Evolutionary conservation across 768 basidiomycete species (phyloP), one percentile per base, ranked within the genome.

Genomic region (Favolaschia claudopus): DNA sequence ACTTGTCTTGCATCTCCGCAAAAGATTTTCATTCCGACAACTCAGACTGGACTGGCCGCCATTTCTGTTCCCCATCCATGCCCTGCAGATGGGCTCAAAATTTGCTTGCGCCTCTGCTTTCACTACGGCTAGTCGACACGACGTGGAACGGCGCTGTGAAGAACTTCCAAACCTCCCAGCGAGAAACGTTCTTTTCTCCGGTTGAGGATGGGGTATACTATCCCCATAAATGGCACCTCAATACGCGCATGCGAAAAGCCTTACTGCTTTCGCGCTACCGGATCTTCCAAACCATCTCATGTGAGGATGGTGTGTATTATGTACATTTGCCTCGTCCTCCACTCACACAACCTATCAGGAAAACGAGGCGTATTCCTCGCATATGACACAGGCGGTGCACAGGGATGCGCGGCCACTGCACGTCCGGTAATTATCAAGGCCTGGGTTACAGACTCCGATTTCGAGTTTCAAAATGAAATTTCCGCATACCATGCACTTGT

Each of bases 211-310:
- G 64, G n/a, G 46, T 48, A 4, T 71, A 70, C 49, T 73, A 74
- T 50, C 72, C 74, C 9, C 65, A 76, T 45, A 32, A 57, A 25
- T 71, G 72, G 71, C 72, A 76, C 61, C 62, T 76, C 64, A 72
- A 72, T 49, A 72, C 72, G 2, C 67, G 64, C 32, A 62, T 71
- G 24, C 71, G 72, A 20, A 63, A 59, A 22, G 48, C 64, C 14
- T 60, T 67, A 9, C 49, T 74, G 4, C 51, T 73, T 10, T 40
- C 60, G 37, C 65, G 67, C 31, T 74, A 72, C 49, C 65, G 74
- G 24, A 64, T 74, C 1, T 70, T 68, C 49, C 44, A 48, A 15
- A 74, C 74, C 1, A 69, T 76, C 13, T 39, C 53, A 27, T 64
- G 70, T 0, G 74, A 76, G 32, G 58, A 42, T 15, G 72, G 72